A percentile compares a stretch with the other conserved stretches of the same genome.
Conservation (phyloP, 768 basidiomycete species). For the Mycena amicta region DNA sequence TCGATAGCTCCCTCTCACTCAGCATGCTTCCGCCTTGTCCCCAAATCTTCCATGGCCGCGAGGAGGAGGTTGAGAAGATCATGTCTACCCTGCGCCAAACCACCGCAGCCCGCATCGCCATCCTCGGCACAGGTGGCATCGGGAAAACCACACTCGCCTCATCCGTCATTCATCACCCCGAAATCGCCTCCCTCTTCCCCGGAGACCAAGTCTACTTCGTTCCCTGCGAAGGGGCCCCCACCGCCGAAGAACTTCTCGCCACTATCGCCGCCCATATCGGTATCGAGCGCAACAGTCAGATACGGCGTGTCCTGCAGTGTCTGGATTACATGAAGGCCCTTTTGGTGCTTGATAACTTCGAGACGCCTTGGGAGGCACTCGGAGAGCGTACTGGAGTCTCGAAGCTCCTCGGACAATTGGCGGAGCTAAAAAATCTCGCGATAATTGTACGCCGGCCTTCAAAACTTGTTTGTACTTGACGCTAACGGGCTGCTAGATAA, state of each 20-base stretch:
- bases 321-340: not conserved
- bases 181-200: not conserved
- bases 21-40: slow-evolving; percentile 2
- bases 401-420: slow-evolving; percentile 6
- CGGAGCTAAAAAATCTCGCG: slow-evolving; percentile 6
- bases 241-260: not conserved
- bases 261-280: slow-evolving; percentile 2
- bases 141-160: slow-evolving; percentile 4
- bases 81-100: not conserved
- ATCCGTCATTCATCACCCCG: slow-evolving; percentile 3
- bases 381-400: slow-evolving; percentile 8
- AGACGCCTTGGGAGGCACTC: slow-evolving; percentile 10
- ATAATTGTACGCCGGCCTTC: not conserved
- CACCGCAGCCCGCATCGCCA: not conserved
- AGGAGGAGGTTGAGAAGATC: not conserved
- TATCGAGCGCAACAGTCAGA: not conserved
- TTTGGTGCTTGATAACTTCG: slow-evolving; percentile 12
- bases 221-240: slow-evolving; percentile 8
- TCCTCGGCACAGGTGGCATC: slow-evolving; percentile 9
- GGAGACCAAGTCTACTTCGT: slow-evolving; percentile 5
- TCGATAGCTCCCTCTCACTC: slow-evolving; percentile 2
- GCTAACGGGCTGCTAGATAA: slow-evolving; percentile 1
- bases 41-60: slow-evolving; percentile 9
- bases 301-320: not conserved
- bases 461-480: not conserved